Percentiles rank a stretch among this genome's conserved stretches.
Conservation (phyloP, 352 stramenopile genomes). For the Phytophthora fragariae region DNA sequence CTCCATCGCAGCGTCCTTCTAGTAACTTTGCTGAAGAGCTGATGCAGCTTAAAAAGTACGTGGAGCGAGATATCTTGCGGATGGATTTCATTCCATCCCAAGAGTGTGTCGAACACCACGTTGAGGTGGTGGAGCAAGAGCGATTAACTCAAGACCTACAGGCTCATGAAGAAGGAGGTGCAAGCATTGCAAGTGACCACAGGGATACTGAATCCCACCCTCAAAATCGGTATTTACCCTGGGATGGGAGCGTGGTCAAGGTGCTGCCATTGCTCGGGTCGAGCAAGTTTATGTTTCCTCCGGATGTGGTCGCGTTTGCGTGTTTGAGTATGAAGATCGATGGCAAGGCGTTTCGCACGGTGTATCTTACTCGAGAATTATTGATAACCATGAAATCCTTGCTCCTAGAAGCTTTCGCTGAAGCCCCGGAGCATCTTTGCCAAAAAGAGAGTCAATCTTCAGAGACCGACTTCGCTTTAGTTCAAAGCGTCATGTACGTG, state of each 20-base stretch:
- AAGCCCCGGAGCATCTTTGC: neutral
- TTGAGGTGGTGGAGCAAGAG: slow-evolving; percentile 41
- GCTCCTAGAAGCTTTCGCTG: slow-evolving; percentile 20
- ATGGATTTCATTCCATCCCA: slow-evolving; percentile 53
- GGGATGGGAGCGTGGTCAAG: slow-evolving; percentile 48
- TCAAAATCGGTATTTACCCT: slow-evolving; percentile 31
- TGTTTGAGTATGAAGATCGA: slow-evolving; percentile 40
- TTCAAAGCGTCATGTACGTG: slow-evolving; percentile 18
- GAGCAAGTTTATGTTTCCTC: slow-evolving; percentile 32
- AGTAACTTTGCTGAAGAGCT: slow-evolving; percentile 32
- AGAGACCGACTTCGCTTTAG: slow-evolving; percentile 5
- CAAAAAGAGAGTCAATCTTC: neutral
- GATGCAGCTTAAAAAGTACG: slow-evolving; percentile 50
- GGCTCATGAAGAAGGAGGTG: slow-evolving; percentile 37
- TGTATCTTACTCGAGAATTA: slow-evolving; percentile 51
- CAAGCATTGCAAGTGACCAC: slow-evolving; percentile 5
- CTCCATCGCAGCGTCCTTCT: neutral
- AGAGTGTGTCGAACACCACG: slow-evolving; percentile 45
- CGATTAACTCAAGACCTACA: slow-evolving; percentile 62
- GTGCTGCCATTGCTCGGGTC: slow-evolving; percentile 34
- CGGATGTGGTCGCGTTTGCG: slow-evolving; percentile 44
- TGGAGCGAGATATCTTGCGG: slow-evolving; percentile 54
- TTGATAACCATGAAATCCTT: slow-evolving; percentile 34
- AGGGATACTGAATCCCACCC: neutral
- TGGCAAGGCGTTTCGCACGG: slow-evolving; percentile 26